Conservation (phyloP, 495 filamentous ascomycete genomes). For the Amniculicola lignicola region DNA sequence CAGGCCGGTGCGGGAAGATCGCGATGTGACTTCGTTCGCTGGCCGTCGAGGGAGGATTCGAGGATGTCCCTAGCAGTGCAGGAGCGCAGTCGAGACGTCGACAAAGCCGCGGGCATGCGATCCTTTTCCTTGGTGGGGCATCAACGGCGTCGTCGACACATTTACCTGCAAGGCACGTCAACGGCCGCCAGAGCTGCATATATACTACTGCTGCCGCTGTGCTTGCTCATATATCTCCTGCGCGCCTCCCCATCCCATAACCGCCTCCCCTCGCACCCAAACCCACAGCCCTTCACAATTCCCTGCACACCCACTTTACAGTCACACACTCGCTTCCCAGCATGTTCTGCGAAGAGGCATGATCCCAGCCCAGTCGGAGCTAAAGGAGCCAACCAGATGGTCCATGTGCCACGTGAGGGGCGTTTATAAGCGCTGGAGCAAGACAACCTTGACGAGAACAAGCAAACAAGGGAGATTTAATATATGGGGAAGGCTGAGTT, state of each 20-base stretch:
- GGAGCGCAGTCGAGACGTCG: neutral
- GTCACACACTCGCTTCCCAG: slow-evolving; percentile 23
- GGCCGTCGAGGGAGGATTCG: neutral
- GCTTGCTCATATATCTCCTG: neutral
- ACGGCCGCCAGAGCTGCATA: slow-evolving; percentile 3
- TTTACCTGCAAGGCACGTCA: slow-evolving; percentile 27
- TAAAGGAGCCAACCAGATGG: slow-evolving; percentile 12
- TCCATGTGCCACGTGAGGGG: slow-evolving; percentile 2
- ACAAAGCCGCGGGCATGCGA: no score
- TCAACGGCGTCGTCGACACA: neutral
- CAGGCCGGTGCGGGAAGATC: neutral
- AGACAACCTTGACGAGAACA: no score
- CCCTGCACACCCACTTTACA: slow-evolving; percentile 2
- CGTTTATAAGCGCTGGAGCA: slow-evolving; percentile 25
- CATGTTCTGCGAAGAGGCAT: neutral
- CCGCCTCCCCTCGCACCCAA: slow-evolving; percentile 7
- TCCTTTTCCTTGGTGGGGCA: no score
- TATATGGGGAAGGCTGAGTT: no score
- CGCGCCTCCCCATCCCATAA: neutral
- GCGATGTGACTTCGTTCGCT: neutral
- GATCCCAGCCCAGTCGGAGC: slow-evolving; percentile 7
- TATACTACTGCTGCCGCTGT: no score
- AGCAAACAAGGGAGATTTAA: no score
- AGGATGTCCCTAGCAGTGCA: neutral
- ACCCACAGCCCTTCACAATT: slow-evolving; percentile 11